These are phyloP conservation scores for Penicillium samsonianum DNA, from an alignment of 495 filamentous ascomycete genomes.

Conservation along the genomic window DNA sequence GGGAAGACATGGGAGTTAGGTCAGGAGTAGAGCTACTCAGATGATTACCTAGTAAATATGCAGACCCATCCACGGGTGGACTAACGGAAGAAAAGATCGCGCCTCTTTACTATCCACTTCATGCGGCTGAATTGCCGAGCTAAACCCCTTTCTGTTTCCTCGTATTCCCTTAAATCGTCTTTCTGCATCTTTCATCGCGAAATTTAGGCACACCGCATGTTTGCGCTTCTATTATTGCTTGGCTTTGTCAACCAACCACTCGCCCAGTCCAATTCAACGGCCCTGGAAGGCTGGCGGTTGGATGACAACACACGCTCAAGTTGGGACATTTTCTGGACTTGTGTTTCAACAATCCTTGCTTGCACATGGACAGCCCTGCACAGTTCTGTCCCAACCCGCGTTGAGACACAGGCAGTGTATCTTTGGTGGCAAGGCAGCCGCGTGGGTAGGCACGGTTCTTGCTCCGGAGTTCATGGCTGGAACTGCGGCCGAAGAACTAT, in stretches of 20 bases:
- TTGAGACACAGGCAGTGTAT: background rate
- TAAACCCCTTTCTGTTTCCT: background rate
- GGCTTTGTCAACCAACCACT: background rate
- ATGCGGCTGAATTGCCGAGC: background rate
- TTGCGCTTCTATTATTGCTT: background rate
- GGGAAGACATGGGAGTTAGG: background rate
- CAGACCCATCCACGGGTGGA: too few relatives aligned
- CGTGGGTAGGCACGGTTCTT: slow-evolving; percentile 11
- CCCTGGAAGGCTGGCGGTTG: slow-evolving; percentile 20
- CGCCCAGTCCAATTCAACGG: slow-evolving; percentile 12
- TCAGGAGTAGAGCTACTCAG: background rate
- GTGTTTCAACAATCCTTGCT: slow-evolving; percentile 24
- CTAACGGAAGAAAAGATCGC: too few relatives aligned
- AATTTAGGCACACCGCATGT: background rate
- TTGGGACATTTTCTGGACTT: slow-evolving; percentile 26
- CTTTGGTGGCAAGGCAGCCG: background rate
- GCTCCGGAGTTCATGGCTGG: slow-evolving; percentile 15
- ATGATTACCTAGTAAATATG: background rate
- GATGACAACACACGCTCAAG: slow-evolving; percentile 18
- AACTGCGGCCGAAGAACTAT: slow-evolving; percentile 6
- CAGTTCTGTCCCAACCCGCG: slow-evolving; percentile 3
- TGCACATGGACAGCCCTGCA: slow-evolving; percentile 26
- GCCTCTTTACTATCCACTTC: too few relatives aligned
- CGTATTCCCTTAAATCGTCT: background rate
- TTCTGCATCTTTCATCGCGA: background rate